Conservation (phyloP, 169 alveolate genomes). For the Miamiensis avidus region DNA sequence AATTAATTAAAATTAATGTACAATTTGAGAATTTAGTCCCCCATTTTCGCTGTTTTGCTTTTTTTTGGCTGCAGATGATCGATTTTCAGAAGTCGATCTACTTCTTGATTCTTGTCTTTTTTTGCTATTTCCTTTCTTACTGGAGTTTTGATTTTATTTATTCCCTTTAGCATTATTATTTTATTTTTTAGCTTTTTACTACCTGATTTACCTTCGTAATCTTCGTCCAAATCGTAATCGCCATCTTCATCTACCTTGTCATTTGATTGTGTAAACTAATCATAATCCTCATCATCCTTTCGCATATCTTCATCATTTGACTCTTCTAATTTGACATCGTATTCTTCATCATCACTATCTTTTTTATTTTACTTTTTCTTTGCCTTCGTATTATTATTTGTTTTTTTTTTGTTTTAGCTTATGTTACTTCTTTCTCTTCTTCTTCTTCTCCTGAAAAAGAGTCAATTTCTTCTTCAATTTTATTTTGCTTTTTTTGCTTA, state of each 20-base stretch:
- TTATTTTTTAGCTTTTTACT: neutral
- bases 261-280: neutral
- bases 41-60: neutral
- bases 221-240: neutral
- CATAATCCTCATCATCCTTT: slow-evolving; percentile 5
- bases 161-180: neutral
- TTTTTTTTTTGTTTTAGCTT: neutral
- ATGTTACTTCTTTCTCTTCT: neutral
- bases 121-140: neutral
- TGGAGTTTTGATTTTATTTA: neutral
- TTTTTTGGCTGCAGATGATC: no score
- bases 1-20: no score
- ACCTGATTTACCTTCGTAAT: neutral
- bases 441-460: neutral
- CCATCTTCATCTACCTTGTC: neutral
- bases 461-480: no score
- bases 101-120: neutral
- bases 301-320: neutral
- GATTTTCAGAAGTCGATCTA: neutral
- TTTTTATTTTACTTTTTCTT: neutral
- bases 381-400: neutral
- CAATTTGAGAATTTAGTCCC: neutral
- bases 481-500: neutral
- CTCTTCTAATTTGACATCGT: neutral
- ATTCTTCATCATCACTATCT: neutral